A percentile compares a stretch with the other conserved stretches of the same genome.
Conservation (phyloP, 495 filamentous ascomycete species). For the Penicillium cinerascens region DNA sequence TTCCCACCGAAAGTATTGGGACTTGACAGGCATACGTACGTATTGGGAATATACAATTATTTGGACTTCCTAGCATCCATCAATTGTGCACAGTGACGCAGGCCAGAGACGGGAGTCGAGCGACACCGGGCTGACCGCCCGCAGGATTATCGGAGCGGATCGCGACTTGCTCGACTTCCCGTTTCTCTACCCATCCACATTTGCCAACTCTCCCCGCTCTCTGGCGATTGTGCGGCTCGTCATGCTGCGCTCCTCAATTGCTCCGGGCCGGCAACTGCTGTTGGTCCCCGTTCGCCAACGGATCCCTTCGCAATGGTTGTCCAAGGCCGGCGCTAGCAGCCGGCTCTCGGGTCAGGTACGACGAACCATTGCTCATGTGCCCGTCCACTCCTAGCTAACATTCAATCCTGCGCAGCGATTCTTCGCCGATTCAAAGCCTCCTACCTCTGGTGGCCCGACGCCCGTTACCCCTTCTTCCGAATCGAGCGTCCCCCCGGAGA, state of each 20-base stretch:
- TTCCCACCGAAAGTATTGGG: background rate
- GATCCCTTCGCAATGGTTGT: constrained; percentile 45
- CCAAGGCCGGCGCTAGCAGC: constrained; percentile 41
- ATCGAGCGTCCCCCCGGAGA: constrained; percentile 57
- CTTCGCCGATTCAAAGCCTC: constrained; percentile 42
- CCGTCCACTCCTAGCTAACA: constrained; percentile 6
- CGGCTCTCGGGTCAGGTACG: constrained; percentile 45
- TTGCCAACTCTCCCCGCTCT: constrained; percentile 26
- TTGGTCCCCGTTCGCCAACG: constrained; percentile 42
- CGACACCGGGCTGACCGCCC: constrained; percentile 30
- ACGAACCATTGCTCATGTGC: constrained; percentile 15
- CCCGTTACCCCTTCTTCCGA: constrained; percentile 46
- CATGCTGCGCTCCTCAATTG: constrained; percentile 51
- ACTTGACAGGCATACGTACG: background rate
- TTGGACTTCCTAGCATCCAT: background rate
- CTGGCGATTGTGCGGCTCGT: constrained; percentile 44
- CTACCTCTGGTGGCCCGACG: constrained; percentile 32
- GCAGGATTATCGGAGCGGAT: constrained; percentile 43
- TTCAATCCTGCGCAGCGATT: constrained; percentile 30
- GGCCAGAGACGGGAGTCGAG: constrained; percentile 14
- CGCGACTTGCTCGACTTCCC: constrained; percentile 41
- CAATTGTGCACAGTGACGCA: background rate
- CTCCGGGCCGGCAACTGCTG: constrained; percentile 44
- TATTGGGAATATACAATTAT: background rate
- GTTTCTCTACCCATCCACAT: constrained; percentile 35